Evolutionary conservation across 805 yeast species (phyloP).

Genomic region (Pichia sporocuriosa): DNA sequence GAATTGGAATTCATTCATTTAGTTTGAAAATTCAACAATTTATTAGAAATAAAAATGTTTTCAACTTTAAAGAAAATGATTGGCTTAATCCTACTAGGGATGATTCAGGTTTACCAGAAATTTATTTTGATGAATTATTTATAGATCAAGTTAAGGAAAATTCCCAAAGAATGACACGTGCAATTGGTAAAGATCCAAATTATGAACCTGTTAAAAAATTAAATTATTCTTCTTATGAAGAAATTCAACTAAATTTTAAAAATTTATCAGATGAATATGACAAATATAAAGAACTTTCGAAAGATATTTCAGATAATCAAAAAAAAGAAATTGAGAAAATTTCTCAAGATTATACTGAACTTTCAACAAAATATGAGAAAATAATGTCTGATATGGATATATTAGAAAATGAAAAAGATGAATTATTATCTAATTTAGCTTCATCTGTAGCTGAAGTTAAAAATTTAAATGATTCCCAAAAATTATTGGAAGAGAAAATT

Average conservation of each 20-base stretch:
- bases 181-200: constrained; percentile 68
- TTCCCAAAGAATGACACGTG: constrained; percentile 55
- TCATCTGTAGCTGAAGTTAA: constrained; percentile 23
- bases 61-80: constrained; percentile 47
- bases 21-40: constrained; percentile 67
- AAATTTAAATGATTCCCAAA: constrained; percentile 18
- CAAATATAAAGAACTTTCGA: constrained; percentile 17
- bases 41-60: constrained; percentile 49
- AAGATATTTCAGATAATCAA: constrained; percentile 15
- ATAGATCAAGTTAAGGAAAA: constrained; percentile 65
- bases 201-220: constrained; percentile 63
- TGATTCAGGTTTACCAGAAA: constrained; percentile 81
- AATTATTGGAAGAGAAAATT: constrained; percentile 32
- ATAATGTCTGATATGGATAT: constrained; percentile 29
- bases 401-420: constrained; percentile 25
- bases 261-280: constrained; percentile 15
- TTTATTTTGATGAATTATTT: constrained; percentile 62
- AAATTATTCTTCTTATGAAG: constrained; percentile 54
- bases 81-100: constrained; percentile 52
- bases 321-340: constrained; percentile 19
- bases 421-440: constrained; percentile 17
- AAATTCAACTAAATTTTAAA: constrained; percentile 33
- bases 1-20: constrained; percentile 79
- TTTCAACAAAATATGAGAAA: constrained; percentile 24
- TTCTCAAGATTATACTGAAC: constrained; percentile 27